These are phyloP conservation scores for Cryptococcus sp. DNA, from an alignment of 1,284 basidiomycete genomes.

Conservation along the genomic window DNA sequence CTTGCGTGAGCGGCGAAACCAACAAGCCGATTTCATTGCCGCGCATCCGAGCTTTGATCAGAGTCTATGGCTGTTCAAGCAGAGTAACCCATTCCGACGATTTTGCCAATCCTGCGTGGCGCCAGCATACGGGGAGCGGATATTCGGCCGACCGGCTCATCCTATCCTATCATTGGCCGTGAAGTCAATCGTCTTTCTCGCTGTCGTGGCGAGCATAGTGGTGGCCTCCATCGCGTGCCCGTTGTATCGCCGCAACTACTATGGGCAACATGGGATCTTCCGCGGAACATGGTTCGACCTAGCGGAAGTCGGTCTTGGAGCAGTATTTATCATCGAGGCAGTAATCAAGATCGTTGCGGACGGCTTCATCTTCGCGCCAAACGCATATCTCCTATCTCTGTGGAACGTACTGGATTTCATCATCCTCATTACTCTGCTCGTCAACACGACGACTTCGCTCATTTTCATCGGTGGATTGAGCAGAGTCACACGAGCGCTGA, in stretches of 20 bases:
- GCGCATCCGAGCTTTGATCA: slow-evolving; percentile 89
- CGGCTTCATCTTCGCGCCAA: slow-evolving; percentile 88
- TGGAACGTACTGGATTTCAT: slow-evolving; percentile 93
- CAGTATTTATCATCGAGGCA: slow-evolving; percentile 80
- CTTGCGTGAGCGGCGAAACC: slow-evolving; percentile 71
- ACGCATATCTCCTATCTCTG: slow-evolving; percentile 85
- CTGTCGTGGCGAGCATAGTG: slow-evolving; percentile 81
- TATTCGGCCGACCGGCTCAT: slow-evolving; percentile 72
- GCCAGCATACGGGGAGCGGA: slow-evolving; percentile 79
- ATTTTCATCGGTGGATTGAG: slow-evolving; percentile 77
- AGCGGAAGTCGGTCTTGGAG: slow-evolving; percentile 73
- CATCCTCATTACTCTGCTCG: slow-evolving; percentile 76
- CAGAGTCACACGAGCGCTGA: slow-evolving; percentile 80
- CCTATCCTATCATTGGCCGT: slow-evolving; percentile 70
- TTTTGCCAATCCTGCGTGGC: slow-evolving; percentile 82
- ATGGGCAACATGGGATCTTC: slow-evolving; percentile 61
- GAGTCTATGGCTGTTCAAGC: slow-evolving; percentile 85
- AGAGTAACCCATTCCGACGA: slow-evolving; percentile 72
- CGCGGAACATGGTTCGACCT: slow-evolving; percentile 86
- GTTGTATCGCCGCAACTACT: slow-evolving; percentile 76
- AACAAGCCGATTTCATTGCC: slow-evolving; percentile 83
- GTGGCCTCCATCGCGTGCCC: slow-evolving; percentile 86
- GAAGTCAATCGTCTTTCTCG: slow-evolving; percentile 71
- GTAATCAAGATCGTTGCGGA: slow-evolving; percentile 87
- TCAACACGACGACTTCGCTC: slow-evolving; percentile 79